A percentile compares a stretch with the other conserved stretches of the same genome.
Evolutionary conservation across 106 monocot genomes (phyloP).

Genomic region (Apostasia ramifera): DNA sequence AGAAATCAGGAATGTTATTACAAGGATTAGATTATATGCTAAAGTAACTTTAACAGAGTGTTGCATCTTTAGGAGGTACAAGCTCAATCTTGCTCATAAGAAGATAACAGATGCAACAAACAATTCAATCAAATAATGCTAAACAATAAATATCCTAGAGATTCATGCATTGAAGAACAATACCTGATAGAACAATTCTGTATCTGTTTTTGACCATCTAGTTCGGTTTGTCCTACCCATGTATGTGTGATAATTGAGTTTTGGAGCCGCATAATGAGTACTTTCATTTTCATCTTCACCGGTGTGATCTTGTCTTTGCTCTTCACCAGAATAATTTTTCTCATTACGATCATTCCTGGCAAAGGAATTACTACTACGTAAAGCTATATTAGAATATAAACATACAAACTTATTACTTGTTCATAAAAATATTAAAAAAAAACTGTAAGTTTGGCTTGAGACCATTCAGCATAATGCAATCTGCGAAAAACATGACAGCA

Average conservation of each 20-base stretch:
- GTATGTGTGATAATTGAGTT: slow-evolving; percentile 67
- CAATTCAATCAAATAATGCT: background rate
- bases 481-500: no score
- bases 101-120: background rate
- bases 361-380: background rate
- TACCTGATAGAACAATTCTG: slow-evolving; percentile 74
- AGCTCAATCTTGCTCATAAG: no score
- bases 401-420: background rate
- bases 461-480: background rate
- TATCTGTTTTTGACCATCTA: slow-evolving; percentile 73
- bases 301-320: slow-evolving; percentile 8
- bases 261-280: slow-evolving; percentile 10
- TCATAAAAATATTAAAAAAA: background rate
- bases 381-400: slow-evolving; percentile 1
- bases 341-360: background rate
- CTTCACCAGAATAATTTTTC: slow-evolving; percentile 2
- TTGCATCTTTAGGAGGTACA: no score
- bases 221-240: slow-evolving; percentile 34
- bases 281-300: slow-evolving; percentile 20
- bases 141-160: background rate
- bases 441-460: background rate
- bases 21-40: background rate
- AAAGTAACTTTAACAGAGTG: no score
- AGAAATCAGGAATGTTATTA: background rate
- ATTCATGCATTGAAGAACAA: background rate